Conservation (phyloP, 345 rosid genomes). For the Capsella bursapastoris region DNA sequence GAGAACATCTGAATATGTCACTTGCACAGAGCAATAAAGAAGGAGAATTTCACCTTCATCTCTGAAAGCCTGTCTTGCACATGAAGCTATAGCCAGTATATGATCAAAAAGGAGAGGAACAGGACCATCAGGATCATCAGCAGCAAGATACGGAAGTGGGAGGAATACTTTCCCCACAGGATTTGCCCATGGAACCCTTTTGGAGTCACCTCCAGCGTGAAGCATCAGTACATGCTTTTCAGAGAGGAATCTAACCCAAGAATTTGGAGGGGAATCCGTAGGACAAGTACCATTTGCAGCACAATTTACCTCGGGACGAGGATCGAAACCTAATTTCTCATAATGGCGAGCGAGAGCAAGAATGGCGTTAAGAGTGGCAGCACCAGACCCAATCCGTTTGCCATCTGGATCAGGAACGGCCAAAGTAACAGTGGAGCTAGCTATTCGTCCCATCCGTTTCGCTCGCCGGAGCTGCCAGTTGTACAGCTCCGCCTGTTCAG, state of each 20-base stretch:
- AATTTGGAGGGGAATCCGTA: conserved; percentile 36
- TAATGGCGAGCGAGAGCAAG: conserved; percentile 69
- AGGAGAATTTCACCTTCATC: conserved; percentile 56
- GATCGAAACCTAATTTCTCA: conserved; percentile 42
- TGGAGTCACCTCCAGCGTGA: conserved; percentile 99
- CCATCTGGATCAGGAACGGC: conserved; percentile 93
- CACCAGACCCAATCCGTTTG: conserved; percentile 94
- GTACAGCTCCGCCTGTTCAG: conserved; percentile 89
- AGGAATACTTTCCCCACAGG: conserved; percentile 98
- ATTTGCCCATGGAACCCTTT: conserved; percentile 98
- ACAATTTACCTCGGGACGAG: conserved; percentile 48
- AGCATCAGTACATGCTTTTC: conserved; percentile 83
- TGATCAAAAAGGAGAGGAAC: conserved; percentile 96
- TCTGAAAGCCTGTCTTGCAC: conserved; percentile 82
- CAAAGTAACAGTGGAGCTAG: conserved; percentile 76
- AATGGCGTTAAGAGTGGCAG: conserved; percentile 94
- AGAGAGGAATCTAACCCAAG: conserved; percentile 58
- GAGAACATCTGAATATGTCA: conserved; percentile 8
- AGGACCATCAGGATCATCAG: conserved; percentile 94
- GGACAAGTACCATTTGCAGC: conserved; percentile 42
- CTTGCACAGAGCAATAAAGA: conserved; percentile 3
- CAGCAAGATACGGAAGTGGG: conserved; percentile 93
- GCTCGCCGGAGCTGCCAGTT: conserved; percentile 93
- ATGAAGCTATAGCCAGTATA: conserved; percentile 92
- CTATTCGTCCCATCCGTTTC: conserved; percentile 80